Evolutionary conservation across 768 basidiomycete genomes (phyloP).

Genomic region (Leccinum barrowsii): DNA sequence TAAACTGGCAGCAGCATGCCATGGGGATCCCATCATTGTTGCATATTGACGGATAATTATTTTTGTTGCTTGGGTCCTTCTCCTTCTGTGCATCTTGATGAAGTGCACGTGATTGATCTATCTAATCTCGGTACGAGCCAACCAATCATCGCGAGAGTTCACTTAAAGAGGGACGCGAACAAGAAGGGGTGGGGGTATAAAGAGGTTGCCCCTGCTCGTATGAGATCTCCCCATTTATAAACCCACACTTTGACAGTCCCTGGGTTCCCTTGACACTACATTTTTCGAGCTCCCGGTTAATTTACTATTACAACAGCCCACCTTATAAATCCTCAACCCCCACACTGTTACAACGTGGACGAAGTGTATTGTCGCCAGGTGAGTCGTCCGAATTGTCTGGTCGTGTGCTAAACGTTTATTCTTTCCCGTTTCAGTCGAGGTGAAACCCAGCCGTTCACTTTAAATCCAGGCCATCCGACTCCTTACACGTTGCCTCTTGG

Average conservation of each 20-base stretch:
- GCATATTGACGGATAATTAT: neutral
- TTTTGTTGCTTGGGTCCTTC: neutral
- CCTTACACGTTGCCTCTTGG: constrained; percentile 1
- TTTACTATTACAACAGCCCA: neutral
- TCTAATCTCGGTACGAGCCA: neutral
- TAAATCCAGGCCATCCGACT: neutral
- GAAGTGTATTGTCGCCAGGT: neutral
- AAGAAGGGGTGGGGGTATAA: no score
- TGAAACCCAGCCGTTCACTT: neutral
- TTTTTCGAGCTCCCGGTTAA: neutral
- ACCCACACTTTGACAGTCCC: neutral
- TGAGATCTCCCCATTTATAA: constrained; percentile 5
- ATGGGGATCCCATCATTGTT: neutral
- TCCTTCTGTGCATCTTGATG: neutral
- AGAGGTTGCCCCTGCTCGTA: neutral
- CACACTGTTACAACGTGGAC: constrained; percentile 8
- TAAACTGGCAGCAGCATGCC: neutral
- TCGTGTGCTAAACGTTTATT: neutral
- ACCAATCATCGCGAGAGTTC: no score
- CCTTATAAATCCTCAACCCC: constrained; percentile 1
- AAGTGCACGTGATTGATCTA: neutral
- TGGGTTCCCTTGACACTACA: neutral
- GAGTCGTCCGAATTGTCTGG: neutral
- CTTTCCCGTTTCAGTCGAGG: neutral
- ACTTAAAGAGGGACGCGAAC: no score